A percentile compares a stretch with the other conserved stretches of the same genome.
Conservation (phyloP, 75 land plant species). For the Chamaecyparis obtusa region DNA sequence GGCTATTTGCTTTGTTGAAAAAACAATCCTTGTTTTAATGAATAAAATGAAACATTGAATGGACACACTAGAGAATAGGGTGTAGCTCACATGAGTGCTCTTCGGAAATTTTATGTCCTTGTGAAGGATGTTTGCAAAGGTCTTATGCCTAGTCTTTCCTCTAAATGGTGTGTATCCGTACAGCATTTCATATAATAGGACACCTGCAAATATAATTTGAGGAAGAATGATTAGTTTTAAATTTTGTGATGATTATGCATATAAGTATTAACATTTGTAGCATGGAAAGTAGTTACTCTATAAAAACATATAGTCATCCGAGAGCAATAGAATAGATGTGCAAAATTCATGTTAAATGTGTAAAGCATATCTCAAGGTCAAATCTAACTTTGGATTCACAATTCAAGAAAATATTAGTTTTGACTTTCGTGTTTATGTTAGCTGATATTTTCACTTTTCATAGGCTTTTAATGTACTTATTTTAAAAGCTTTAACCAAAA, state of each 20-base stretch:
- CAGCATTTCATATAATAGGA: conserved; percentile 90
- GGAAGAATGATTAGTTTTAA: background rate
- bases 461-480: background rate
- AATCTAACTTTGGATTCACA: background rate
- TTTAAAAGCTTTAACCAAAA: background rate
- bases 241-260: background rate
- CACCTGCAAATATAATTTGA: conserved; percentile 44
- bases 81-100: conserved; percentile 62
- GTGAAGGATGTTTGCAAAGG: conserved; percentile 83
- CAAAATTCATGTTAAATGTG: background rate
- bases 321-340: background rate
- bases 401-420: background rate
- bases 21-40: background rate
- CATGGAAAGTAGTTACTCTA: background rate
- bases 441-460: background rate
- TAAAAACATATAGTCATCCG: background rate
- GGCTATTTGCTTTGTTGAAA: background rate
- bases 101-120: conserved; percentile 88
- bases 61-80: background rate
- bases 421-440: background rate
- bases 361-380: background rate
- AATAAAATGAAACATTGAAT: background rate
- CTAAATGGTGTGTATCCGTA: conserved; percentile 96
- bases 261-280: background rate
- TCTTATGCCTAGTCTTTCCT: conserved; percentile 90